Conservation (phyloP, 495 filamentous ascomycete species). For the Neurospora discreta region DNA sequence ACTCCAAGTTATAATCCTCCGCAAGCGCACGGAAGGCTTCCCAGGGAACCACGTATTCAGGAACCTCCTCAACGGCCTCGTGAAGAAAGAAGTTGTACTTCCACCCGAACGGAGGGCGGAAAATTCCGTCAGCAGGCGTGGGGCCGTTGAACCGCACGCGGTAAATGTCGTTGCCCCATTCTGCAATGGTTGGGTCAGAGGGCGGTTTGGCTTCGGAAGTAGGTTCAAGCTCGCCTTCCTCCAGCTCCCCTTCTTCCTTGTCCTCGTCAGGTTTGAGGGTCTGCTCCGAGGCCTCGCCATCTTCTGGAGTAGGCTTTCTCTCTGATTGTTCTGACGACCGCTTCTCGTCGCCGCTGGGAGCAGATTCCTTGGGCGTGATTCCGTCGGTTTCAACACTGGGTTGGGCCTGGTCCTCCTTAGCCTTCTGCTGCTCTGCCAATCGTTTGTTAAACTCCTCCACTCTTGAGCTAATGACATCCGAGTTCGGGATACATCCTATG, state of each 20-base stretch:
- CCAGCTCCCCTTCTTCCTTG: conserved; percentile 37
- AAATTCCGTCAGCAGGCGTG: conserved; percentile 69
- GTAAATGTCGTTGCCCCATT: conserved; percentile 93
- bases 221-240: conserved; percentile 28
- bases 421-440: conserved; percentile 41
- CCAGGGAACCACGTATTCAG: conserved; percentile 98
- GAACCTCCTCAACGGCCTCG: conserved; percentile 91
- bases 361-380: not conserved
- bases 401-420: conserved; percentile 17
- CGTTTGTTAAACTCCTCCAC: conserved; percentile 51
- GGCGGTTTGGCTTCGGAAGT: not conserved
- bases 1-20: conserved; percentile 90
- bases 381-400: not conserved
- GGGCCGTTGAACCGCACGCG: conserved; percentile 72
- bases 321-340: not conserved
- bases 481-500: conserved; percentile 87
- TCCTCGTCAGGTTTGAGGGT: conserved; percentile 1
- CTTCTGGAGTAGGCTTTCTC: conserved; percentile 1
- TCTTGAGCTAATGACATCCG: conserved; percentile 63
- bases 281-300: conserved; percentile 1
- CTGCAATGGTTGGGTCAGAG: conserved; percentile 28
- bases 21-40: conserved; percentile 89
- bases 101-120: conserved; percentile 93
- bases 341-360: not conserved
- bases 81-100: conserved; percentile 92